Evolutionary conservation across 495 filamentous ascomycete species (phyloP).

Genomic region (Saxophila tyrrhenica): DNA sequence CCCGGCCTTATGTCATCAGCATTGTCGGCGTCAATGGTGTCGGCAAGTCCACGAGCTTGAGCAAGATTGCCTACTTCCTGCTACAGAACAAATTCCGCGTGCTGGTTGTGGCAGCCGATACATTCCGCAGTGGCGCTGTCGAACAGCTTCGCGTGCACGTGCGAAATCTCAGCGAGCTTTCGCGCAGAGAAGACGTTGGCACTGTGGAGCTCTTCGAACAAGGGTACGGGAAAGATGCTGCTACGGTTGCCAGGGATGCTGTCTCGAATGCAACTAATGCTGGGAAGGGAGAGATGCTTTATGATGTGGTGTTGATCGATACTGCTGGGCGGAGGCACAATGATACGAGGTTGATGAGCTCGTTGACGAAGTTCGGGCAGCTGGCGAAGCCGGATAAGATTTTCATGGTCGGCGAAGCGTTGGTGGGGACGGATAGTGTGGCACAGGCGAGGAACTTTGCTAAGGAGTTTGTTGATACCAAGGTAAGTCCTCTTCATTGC

Average conservation of each 20-base stretch:
- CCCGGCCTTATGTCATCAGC: conserved; percentile 86
- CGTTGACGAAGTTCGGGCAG: conserved; percentile 91
- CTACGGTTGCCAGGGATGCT: conserved; percentile 87
- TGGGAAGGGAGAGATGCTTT: conserved; percentile 27
- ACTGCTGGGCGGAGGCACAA: conserved; percentile 93
- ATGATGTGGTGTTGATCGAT: conserved; percentile 92
- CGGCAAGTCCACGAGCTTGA: conserved; percentile 91
- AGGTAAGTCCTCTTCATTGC: conserved; percentile 8
- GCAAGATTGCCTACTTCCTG: conserved; percentile 94
- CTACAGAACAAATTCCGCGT: conserved; percentile 93
- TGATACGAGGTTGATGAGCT: conserved; percentile 87
- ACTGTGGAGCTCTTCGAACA: conserved; percentile 85
- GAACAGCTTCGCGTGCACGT: conserved; percentile 94
- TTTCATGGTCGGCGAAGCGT: conserved; percentile 95
- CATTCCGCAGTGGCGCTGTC: conserved; percentile 93
- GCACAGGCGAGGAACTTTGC: conserved; percentile 95
- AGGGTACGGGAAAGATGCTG: conserved; percentile 95
- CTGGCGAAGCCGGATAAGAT: conserved; percentile 95
- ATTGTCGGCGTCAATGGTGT: conserved; percentile 98
- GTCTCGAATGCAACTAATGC: conserved; percentile 56
- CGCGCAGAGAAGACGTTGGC: conserved; percentile 69
- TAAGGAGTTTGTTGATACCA: conserved; percentile 54
- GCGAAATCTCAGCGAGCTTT: conserved; percentile 77
- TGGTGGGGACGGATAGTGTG: conserved; percentile 89
- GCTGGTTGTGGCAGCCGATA: conserved; percentile 92